Percentiles rank a stretch among this genome's conserved stretches.
Evolutionary conservation across 371 early-diverging fungal species (phyloP).

Genomic region (Batrachochytrium dendrobatidis): DNA sequence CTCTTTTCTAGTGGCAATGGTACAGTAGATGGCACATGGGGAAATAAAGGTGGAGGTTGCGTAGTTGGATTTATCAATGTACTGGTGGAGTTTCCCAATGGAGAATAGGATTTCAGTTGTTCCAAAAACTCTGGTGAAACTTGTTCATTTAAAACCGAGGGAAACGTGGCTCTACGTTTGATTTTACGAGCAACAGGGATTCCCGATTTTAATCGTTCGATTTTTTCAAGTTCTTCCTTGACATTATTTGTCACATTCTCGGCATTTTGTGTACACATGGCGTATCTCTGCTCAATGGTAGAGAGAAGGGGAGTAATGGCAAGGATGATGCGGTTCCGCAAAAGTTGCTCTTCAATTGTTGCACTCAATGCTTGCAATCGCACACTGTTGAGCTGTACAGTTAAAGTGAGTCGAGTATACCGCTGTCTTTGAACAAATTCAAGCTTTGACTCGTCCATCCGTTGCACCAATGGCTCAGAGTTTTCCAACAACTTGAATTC

Average conservation of each 20-base stretch:
- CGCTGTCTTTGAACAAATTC: not conserved
- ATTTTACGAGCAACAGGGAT: not conserved
- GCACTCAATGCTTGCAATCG: not conserved
- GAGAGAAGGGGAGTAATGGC: not conserved
- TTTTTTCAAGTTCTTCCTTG: constrained; percentile 1
- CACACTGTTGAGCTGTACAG: not conserved
- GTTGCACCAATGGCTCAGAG: not conserved
- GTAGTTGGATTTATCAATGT: no score
- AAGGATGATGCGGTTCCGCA: not conserved
- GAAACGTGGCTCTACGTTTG: not conserved
- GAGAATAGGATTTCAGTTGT: no score
- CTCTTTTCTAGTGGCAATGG: no score
- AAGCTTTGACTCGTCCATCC: not conserved
- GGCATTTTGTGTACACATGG: not conserved
- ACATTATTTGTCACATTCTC: not conserved
- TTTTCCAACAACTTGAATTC: not conserved
- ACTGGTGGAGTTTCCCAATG: no score
- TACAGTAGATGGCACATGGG: no score
- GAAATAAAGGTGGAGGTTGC: no score
- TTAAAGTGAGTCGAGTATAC: not conserved
- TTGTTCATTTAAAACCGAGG: no score
- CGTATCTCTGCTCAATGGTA: not conserved
- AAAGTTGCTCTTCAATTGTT: not conserved
- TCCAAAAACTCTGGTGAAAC: no score
- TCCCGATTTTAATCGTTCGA: not conserved